Evolutionary conservation across 305 asterid species (phyloP).

Genomic region (Nicotiana rustica): DNA sequence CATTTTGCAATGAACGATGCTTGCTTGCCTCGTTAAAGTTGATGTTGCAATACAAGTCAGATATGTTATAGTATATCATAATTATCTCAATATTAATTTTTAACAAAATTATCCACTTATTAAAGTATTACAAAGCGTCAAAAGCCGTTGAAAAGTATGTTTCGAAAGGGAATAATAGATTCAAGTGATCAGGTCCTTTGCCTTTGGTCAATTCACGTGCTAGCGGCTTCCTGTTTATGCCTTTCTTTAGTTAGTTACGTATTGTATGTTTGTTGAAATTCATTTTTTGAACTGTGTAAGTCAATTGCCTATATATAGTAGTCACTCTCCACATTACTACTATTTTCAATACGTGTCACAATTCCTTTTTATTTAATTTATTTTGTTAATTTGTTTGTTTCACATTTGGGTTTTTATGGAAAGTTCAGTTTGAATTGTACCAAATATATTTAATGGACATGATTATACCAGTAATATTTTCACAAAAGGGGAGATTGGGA

Average conservation of each 20-base stretch:
- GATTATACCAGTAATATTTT: background rate
- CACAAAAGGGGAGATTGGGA: background rate
- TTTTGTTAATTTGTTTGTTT: background rate
- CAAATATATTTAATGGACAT: background rate
- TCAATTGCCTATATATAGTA: too few relatives aligned
- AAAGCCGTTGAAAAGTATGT: background rate
- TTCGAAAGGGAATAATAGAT: background rate
- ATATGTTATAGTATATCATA: background rate
- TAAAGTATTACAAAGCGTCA: background rate
- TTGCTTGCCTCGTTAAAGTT: background rate
- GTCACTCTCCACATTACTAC: background rate
- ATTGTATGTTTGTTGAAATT: background rate
- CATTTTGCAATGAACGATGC: background rate
- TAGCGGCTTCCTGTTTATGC: background rate
- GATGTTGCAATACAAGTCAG: background rate
- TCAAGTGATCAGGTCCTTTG: slow-evolving; percentile 5
- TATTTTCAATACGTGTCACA: background rate
- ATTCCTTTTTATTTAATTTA: too few relatives aligned
- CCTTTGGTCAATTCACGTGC: slow-evolving; percentile 31
- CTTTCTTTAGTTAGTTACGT: background rate
- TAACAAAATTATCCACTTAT: background rate
- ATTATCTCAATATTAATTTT: background rate
- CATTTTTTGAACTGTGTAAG: background rate
- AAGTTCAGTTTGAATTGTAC: background rate
- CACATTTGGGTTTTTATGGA: background rate